Base-by-base conservation (phyloP, 306 rosid species). In the Acacia melanoxylon region DNA sequence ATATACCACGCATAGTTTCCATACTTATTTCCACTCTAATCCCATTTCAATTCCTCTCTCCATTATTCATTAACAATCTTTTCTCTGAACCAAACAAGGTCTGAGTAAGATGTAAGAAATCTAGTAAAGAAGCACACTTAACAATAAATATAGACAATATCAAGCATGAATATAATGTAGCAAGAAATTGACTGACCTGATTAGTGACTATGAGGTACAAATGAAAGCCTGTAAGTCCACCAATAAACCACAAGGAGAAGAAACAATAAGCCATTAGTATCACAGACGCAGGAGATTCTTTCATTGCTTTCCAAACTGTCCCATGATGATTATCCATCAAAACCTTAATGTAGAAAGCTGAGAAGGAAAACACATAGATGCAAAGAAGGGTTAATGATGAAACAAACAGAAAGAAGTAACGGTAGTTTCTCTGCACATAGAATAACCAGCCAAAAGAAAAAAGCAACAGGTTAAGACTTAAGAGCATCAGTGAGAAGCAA, bases 201-300 rank as follows among this genome's bases (percentile, higher is more conserved):
- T 94, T 92, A 80, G 93, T 86, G 83, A 92, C 93, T 74, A 91
- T 91, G 37, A 94, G 97, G 91, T 94, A 94, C 83, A 90, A 77
- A 85, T 94, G 98, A 84, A 92, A 94, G 81, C 97, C 97, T 40
- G 97, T 92, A 75, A 94, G 86, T 68, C 98, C 98, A 83, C 97
- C 98, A 84, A 94, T 95, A 85, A 94, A 94, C 98, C 97, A 94
- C 56, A 92, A 85, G 46, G 97, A 87, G 79, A 94, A 85, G 86
- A 91, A 94, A 85, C 92, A 92, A 80, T 90, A 94, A 40, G 85
- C 92, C 94, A 94, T 92, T 76, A 94, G 86, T 77, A 94, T 85
- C 82, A 92, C 93, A 41, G 98, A 92, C 33, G 90, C 91, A 66
- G 97, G 97, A 63, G 98, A 94, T 68, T 94, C 93, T 90, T 86